Percentiles rank a stretch among this genome's conserved stretches.
Conservation (phyloP, 192 early-diverging fungal species). For the Hyaloraphidium curvatum region DNA sequence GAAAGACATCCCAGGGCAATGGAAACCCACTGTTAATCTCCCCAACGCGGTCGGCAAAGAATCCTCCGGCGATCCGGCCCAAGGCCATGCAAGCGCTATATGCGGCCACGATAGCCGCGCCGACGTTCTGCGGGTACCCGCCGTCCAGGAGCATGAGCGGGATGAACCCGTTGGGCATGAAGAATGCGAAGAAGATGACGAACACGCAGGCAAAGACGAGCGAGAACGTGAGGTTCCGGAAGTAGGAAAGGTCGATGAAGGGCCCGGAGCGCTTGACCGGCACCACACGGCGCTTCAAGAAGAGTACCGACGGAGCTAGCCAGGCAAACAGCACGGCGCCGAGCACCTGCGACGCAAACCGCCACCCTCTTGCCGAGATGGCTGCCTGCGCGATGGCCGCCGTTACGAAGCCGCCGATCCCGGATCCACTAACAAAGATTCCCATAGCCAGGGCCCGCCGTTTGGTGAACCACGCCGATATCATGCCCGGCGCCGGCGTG, state of each 20-base stretch:
- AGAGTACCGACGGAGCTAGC: not conserved
- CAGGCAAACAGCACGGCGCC: not conserved
- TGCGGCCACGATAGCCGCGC: not conserved
- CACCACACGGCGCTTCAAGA: not conserved
- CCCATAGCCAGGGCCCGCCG: constrained; percentile 35
- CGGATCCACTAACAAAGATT: constrained; percentile 13
- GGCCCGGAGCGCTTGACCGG: too few relatives aligned
- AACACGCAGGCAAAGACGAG: not conserved
- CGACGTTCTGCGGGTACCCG: not conserved
- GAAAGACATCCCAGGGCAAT: too few relatives aligned
- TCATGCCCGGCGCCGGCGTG: too few relatives aligned
- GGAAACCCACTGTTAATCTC: too few relatives aligned
- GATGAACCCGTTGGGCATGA: not conserved
- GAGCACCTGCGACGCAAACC: not conserved
- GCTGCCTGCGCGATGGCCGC: constrained; percentile 18
- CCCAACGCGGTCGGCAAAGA: too few relatives aligned
- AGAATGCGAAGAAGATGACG: not conserved
- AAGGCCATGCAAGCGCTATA: not conserved
- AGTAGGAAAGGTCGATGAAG: too few relatives aligned
- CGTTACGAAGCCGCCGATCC: constrained; percentile 5
- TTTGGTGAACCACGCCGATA: too few relatives aligned
- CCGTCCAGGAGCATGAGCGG: not conserved
- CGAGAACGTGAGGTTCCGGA: too few relatives aligned
- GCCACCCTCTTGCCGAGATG: not conserved
- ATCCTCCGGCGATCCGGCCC: not conserved